A percentile compares a stretch with the other conserved stretches of the same genome.
These are phyloP conservation scores for Triadica sebifera DNA, from an alignment of 345 rosid genomes.

Conservation along the genomic window DNA sequence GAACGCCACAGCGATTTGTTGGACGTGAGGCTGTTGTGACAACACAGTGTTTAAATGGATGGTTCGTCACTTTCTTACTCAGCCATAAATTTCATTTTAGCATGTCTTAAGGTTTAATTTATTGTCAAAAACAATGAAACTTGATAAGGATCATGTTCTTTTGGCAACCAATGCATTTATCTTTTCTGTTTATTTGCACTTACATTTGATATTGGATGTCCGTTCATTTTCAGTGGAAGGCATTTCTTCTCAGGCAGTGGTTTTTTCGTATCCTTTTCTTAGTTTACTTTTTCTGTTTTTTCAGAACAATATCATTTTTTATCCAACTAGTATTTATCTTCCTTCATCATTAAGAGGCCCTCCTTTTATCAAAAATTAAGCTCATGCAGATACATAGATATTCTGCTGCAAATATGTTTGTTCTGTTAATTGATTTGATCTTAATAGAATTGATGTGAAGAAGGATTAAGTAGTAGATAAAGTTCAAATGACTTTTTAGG, in stretches of 20 bases:
- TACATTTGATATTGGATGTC: background rate
- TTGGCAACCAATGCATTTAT: background rate
- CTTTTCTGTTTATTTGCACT: background rate
- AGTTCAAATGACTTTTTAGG: background rate
- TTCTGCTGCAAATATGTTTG: background rate
- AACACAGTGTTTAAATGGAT: constrained; percentile 95
- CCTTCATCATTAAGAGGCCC: background rate
- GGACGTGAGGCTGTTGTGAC: constrained; percentile 91
- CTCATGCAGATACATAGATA: background rate
- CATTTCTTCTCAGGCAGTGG: background rate
- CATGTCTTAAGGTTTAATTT: constrained; percentile 1
- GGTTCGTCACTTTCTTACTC: constrained; percentile 44
- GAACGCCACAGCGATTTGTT: constrained; percentile 88
- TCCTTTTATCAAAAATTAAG: background rate
- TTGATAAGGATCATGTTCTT: background rate
- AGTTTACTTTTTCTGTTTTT: no score
- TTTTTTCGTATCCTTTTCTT: background rate
- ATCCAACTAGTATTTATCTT: background rate
- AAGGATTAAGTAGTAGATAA: background rate
- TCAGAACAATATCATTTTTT: background rate
- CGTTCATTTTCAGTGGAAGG: background rate
- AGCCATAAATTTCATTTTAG: background rate
- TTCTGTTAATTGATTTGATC: background rate
- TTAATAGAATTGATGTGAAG: background rate
- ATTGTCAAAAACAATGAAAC: background rate